Evolutionary conservation across 176 grass and related monocot species (phyloP), one percentile per base, ranked within the genome.

Genomic region (Alloteropsis semialata): DNA sequence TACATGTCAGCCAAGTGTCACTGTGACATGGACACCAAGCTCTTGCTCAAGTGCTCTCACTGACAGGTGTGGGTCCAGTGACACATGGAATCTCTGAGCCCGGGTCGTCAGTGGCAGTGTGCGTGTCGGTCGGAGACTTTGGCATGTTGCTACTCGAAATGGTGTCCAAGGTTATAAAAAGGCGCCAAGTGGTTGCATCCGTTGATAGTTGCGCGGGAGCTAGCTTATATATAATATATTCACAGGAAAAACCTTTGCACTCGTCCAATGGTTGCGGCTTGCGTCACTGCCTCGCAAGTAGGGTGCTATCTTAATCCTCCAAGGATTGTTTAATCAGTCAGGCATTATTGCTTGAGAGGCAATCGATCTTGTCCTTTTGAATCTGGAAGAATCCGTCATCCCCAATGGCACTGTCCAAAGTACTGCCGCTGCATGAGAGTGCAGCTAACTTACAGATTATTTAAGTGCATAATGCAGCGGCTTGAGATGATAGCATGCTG

Each of bases 351-450:
- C 19, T 63, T 53, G 14, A 53, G 25, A 72, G 36, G 37, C 37
- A 10, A 67, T 57, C 69, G 10, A 67, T 57, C 69, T 48, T 89
- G 88, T 82, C 88, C 83, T 82, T 85, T 86, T 71, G 88, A 82
- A 89, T 82, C 78, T 82, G 12, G 72, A 89, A 86, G 78, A 86
- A 86, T 77, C 78, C 72, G 30, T 71, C 28, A 9, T 69, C 22
- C 21, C 62, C 62, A 61, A 44, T 38, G 17, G 43, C 22, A 5
- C 64, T 42, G 44, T 76, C 71, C 78, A 77, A 76, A 81, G 19
- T 11, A 72, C 14, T 41, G 32, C 37, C 17, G 72, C 13, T 10
- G 38, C 19, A 55, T 62, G 59, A 25, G 19, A 61, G 27, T 71
- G 80, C 64, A 44, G 6, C 28, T 43, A 24, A 13, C 28, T 30